Evolutionary conservation across 805 yeast species (phyloP).

Genomic region (Debaryomyces hansenii): DNA sequence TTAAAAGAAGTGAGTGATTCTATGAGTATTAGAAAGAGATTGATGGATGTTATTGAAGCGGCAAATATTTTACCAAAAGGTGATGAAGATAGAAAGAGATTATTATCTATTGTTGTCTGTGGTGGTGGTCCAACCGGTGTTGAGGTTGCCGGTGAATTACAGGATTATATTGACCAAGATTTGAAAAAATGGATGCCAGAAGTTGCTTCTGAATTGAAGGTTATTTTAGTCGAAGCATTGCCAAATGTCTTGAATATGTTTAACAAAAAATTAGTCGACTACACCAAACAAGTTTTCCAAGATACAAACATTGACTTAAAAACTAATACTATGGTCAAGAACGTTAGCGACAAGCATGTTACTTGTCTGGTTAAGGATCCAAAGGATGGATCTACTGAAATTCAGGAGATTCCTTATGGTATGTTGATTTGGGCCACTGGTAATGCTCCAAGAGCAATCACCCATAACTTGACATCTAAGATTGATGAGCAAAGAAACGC

Average conservation of each 20-base stretch:
- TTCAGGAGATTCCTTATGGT: conserved; percentile 79
- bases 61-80: conserved; percentile 77
- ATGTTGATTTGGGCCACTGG: conserved; percentile 97
- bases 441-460: conserved; percentile 81
- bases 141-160: conserved; percentile 94
- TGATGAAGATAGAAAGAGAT: conserved; percentile 78
- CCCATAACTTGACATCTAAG: conserved; percentile 62
- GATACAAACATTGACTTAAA: conserved; percentile 67
- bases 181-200: conserved; percentile 86
- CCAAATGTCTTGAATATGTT: conserved; percentile 83
- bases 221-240: conserved; percentile 84
- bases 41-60: conserved; percentile 86
- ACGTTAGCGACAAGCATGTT: conserved; percentile 71
- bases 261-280: conserved; percentile 65
- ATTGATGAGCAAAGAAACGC: conserved; percentile 80
- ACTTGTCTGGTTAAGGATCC: conserved; percentile 66
- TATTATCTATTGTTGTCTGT: conserved; percentile 85
- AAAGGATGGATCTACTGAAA: conserved; percentile 60
- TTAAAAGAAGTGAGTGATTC: conserved; percentile 90
- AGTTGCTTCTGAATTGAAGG: conserved; percentile 77
- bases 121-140: conserved; percentile 99
- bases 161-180: conserved; percentile 92
- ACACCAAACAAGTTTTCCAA: conserved; percentile 77
- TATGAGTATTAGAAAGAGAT: conserved; percentile 73
- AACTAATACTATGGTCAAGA: conserved; percentile 86